Evolutionary conservation across 2,329 filamentous ascomycete species (phyloP), one percentile per base, ranked within the genome.

Genomic region (Fusarium odoratissimum): DNA sequence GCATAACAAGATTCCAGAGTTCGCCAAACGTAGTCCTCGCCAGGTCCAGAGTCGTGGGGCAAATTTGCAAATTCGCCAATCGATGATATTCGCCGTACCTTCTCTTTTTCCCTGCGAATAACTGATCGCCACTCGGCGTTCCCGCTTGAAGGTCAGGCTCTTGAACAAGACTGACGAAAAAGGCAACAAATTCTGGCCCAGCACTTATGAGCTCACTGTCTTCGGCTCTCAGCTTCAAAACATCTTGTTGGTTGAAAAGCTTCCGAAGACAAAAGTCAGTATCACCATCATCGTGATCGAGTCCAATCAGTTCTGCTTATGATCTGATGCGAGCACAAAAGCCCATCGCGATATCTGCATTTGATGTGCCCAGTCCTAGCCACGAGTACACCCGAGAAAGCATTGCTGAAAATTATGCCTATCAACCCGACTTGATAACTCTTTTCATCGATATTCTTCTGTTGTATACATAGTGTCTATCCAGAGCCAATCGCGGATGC

Each of bases 21-120:
- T 23, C 60, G 35, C 54, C 64, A 67, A 3, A 67, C 41, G 13
- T 57, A 52, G 13, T 67, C 64, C 37, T 72, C 61, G 12, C 37
- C 58, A 3, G 66, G 48, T 3, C 54, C 40, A 1, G 41, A 42
- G 9, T 10, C 9, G 2, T 30, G 30, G 8, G 30, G 30, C 8
- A 30, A 10, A 3, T 30, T 10, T 3, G 9, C 30, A 11, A 30
- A 30, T 30, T 51, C 58, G 6, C 31, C 16, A 28, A 72, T 52
- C 3, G 54, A 57, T 11, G 41, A 6, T 17, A 63, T 25, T 25
- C 25, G 25, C 25, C 25, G 25, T 25, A 25, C 6, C 25, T 25
- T 25, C 25, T 25, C 25, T 25, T 25, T 25, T 25, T 13, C 1
- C 45, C 45, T 48, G 5, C 0, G 5, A 14, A 10, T 1, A 17